Evolutionary conservation across 1,284 basidiomycete species (phyloP), one percentile per base, ranked within the genome.

Genomic region (Chondrostereum purpureum): DNA sequence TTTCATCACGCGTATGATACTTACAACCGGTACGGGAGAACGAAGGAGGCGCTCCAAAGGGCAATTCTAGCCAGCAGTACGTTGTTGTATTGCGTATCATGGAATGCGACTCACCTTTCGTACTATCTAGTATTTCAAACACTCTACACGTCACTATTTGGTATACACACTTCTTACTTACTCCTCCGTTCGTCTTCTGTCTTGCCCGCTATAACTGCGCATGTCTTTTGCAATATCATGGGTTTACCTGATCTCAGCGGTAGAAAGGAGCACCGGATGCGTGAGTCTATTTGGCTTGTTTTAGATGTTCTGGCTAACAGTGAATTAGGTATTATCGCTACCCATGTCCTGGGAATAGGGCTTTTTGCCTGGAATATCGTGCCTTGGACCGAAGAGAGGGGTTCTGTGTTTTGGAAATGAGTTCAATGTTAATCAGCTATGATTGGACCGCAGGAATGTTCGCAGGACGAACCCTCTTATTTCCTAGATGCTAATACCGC

Each of bases 191-290:
- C 91, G 2, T 81, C 83, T 58, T 76, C 75, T 48, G 65, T 81
- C 42, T 57, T 75, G 18, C 73, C 79, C 0, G 72, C 90, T 0
- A 70, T 92, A 44, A 63, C 75, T 22, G 78, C 89, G 0, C 95
- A 99, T 63, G 68, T 88, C 2, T 92, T 93, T 58, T 98, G 95
- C 70, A 99, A 99, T 60, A 60, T 88, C 38, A 94, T 97, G 91
- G 94, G 94, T 1, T 55, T 94, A n/a, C 92, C 92, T 6, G 69
- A 72, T 13, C 64, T 70, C 17, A 54, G 44, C 1, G 56, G 51
- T 74, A 18, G 50, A 13, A 13, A 14, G 13, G 18, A 16, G 21
- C 22, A 24, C n/a, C n/a, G 16, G 12, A 21, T 10, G 13, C 39
- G 39, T 21, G 11, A 24, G 18, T 19, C 13, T 22, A 21, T 12